Conservation (phyloP, 192 early-diverging fungal genomes). For the Umbelopsis vinacea region DNA sequence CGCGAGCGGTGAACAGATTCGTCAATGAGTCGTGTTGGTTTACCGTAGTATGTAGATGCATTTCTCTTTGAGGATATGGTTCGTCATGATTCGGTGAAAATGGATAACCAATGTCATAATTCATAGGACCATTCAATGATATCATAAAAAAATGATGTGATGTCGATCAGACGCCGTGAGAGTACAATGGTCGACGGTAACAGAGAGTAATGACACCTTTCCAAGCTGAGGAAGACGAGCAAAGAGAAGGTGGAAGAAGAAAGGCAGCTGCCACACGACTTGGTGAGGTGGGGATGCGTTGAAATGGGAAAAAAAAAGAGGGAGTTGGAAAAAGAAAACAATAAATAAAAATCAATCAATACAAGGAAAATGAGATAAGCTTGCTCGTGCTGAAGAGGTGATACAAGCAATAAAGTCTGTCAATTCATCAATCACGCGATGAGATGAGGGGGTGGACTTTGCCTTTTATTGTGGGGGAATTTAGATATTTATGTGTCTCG, state of each 20-base stretch:
- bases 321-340: neutral
- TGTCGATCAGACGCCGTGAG: constrained; percentile 5
- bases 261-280: neutral
- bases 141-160: neutral
- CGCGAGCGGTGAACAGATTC: neutral
- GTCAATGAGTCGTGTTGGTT: neutral
- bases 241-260: neutral
- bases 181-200: neutral
- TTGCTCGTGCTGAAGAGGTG: constrained; percentile 3
- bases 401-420: neutral
- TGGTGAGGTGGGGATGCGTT: neutral
- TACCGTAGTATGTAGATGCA: neutral
- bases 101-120: constrained; percentile 8
- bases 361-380: neutral
- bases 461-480: too few relatives aligned
- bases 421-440: neutral
- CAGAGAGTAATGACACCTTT: neutral
- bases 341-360: neutral
- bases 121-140: neutral
- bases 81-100: neutral
- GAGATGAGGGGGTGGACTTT: neutral
- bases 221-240: too few relatives aligned
- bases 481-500: too few relatives aligned
- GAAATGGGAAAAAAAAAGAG: neutral
- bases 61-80: neutral